Percentiles rank a stretch among this genome's conserved stretches.
phyloP scores from a whole-genome alignment of 179 eudicot genomes.

The Drosera spatulata region DNA sequence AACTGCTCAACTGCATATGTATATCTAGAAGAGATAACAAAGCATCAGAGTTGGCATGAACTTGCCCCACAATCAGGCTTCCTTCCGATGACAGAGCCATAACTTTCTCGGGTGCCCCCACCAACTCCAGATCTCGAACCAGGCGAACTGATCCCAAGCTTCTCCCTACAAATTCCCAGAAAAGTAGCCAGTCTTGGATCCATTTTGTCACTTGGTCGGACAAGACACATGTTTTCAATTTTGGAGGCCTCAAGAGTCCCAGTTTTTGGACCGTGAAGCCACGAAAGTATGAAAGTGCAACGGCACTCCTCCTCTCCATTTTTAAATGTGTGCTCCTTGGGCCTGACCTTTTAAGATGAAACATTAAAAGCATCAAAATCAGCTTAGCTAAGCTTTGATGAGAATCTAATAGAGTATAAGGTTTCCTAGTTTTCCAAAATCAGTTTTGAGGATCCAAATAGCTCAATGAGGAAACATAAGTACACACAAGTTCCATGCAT shows the following conservation, averaged over 20 bases:
- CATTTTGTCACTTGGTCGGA: slow-evolving; percentile 8
- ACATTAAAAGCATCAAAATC: neutral
- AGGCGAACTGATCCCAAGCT: slow-evolving; percentile 9
- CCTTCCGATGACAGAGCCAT: neutral
- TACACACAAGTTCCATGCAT: too few species aligned
- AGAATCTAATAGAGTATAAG: neutral
- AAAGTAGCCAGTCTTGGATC: slow-evolving; percentile 33
- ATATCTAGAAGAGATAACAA: neutral
- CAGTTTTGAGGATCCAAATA: too few species aligned
- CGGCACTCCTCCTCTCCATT: slow-evolving; percentile 23
- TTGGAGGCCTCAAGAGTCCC: slow-evolving; percentile 19
- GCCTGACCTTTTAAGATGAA: neutral
- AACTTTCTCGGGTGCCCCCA: neutral
- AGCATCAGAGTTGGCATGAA: neutral
- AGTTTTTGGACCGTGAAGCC: slow-evolving; percentile 50
- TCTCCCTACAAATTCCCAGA: slow-evolving; percentile 30
- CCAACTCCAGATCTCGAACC: neutral
- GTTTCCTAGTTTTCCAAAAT: neutral
- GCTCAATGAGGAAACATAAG: too few species aligned
- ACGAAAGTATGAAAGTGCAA: slow-evolving; percentile 44
- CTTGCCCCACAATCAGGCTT: neutral
- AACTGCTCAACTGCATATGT: neutral
- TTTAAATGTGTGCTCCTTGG: neutral
- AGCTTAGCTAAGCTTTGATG: neutral
- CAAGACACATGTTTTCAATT: slow-evolving; percentile 30